Base-by-base conservation (phyloP, 2,329 filamentous ascomycete genomes). In the Fusarium sp. region DNA sequence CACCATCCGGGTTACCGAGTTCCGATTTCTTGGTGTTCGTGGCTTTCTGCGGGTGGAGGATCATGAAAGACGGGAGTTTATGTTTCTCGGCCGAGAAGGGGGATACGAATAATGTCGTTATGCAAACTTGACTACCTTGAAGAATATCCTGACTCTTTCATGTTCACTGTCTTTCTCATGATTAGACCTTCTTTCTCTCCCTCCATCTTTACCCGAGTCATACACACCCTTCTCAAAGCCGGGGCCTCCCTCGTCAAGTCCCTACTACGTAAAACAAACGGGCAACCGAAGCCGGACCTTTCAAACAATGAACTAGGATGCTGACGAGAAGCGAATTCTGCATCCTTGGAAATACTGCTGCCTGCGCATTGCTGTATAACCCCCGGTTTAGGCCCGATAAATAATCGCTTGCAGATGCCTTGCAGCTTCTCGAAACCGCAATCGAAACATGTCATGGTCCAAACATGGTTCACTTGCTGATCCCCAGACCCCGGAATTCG, bases 321-420 rank as follows among this genome's bases (percentile, higher is more conserved):
- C n/a, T n/a, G n/a, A n/a, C n/a, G n/a, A n/a, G n/a, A n/a, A n/a
- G n/a, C 34, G 31, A 37, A 18, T 37, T 37, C 22, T n/a, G 3
- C 34, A 57, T 57, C 54, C 54, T 2, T 57, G 54, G 24, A 16
- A 22, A 47, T 57, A 9, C 14, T 24, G 34, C 54, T 57, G 54
- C 54, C 54, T 37, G 34, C 34, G 11, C 31, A 50, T 45, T n/a
- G n/a, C n/a, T n/a, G n/a, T n/a, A n/a, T n/a, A n/a, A n/a, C n/a
- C n/a, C 18, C 40, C 66, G 22, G 40, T 50, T 34, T 64, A 54
- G 50, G 38, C 22, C 64, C 42, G 29, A 27, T 16, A 35, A 14
- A 31, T 35, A 42, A 45, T n/a, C 70, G 70, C 70, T 72, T 72
- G 58, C 47, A 61, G 59, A 73, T 73, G 62, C 68, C 68, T 16